Conservation (phyloP, 371 early-diverging fungal genomes). For the Mortierella sp. region DNA sequence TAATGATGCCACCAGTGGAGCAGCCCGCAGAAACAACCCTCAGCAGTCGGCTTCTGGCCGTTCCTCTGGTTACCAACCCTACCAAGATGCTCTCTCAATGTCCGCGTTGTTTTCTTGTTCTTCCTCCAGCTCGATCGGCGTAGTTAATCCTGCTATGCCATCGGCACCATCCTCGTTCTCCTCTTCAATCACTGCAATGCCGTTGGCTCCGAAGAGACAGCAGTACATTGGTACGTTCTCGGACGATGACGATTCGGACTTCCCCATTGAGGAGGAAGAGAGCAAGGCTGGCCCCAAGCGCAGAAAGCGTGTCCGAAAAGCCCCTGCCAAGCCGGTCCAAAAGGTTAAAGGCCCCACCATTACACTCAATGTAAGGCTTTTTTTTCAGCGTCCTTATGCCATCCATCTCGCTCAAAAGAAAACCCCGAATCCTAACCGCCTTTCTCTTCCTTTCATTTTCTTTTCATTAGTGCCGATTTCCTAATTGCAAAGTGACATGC, state of each 20-base stretch:
- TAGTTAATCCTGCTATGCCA: not conserved
- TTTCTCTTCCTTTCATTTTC: not conserved
- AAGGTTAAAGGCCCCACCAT: constrained; percentile 16
- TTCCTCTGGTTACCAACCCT: not conserved
- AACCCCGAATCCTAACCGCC: not conserved
- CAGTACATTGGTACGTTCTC: not conserved
- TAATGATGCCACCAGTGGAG: not conserved
- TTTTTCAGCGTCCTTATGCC: not conserved
- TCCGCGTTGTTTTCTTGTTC: not conserved
- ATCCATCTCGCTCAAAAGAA: not conserved
- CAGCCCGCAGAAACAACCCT: not conserved
- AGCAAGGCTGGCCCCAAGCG: not conserved
- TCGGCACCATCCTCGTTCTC: not conserved
- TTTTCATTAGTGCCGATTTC: constrained; percentile 18
- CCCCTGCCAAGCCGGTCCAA: not conserved
- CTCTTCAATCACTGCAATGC: not conserved
- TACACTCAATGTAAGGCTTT: constrained; percentile 21
- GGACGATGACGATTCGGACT: constrained; percentile 7
- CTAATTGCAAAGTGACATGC: constrained; percentile 28
- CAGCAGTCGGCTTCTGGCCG: not conserved
- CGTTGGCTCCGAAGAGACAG: constrained; percentile 16
- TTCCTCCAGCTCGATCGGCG: not conserved
- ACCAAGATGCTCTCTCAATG: not conserved
- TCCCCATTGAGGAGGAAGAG: not conserved
- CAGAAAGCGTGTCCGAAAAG: constrained; percentile 23